A percentile compares a stretch with the other conserved stretches of the same genome.
phyloP scores from a whole-genome alignment of 352 stramenopile genomes.

The Detonula confervacea region DNA sequence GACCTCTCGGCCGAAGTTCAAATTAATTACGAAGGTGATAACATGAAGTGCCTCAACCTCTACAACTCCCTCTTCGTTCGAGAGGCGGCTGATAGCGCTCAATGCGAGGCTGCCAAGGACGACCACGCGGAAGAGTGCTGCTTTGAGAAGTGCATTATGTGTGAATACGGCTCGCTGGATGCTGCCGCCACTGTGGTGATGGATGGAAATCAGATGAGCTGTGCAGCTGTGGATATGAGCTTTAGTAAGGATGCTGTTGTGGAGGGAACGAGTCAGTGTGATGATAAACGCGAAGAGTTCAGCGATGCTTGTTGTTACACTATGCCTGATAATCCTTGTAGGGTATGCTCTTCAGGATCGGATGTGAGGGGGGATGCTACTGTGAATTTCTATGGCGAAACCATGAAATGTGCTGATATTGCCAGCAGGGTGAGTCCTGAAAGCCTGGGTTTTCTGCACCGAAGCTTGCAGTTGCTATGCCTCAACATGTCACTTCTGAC shows the following conservation, averaged over 20 bases:
- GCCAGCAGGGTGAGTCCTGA: too few relatives aligned
- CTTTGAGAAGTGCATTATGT: slow-evolving; percentile 68
- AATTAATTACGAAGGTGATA: slow-evolving; percentile 43
- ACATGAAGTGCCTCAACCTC: slow-evolving; percentile 53
- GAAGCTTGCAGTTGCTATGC: too few relatives aligned
- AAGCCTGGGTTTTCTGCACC: too few relatives aligned
- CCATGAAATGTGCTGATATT: slow-evolving; percentile 52
- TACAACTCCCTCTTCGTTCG: slow-evolving; percentile 68
- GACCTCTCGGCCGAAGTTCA: slow-evolving; percentile 46
- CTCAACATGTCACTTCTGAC: too few relatives aligned
- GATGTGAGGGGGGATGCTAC: slow-evolving; percentile 44
- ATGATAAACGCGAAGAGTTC: slow-evolving; percentile 33
- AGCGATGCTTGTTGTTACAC: slow-evolving; percentile 57
- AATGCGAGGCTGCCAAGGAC: slow-evolving; percentile 57
- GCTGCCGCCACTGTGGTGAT: slow-evolving; percentile 44
- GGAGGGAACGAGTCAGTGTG: slow-evolving; percentile 53
- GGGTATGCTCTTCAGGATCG: slow-evolving; percentile 41
- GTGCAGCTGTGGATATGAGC: slow-evolving; percentile 54
- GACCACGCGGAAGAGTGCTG: slow-evolving; percentile 44
- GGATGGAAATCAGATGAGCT: slow-evolving; percentile 40
- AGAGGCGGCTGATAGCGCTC: slow-evolving; percentile 49
- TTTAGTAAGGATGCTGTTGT: slow-evolving; percentile 53
- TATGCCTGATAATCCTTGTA: slow-evolving; percentile 56
- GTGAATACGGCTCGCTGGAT: slow-evolving; percentile 56
- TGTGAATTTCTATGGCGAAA: slow-evolving; percentile 54